Evolutionary conservation across 176 grass and related monocot genomes (phyloP).

Genomic region (Aegilops umbellulata): DNA sequence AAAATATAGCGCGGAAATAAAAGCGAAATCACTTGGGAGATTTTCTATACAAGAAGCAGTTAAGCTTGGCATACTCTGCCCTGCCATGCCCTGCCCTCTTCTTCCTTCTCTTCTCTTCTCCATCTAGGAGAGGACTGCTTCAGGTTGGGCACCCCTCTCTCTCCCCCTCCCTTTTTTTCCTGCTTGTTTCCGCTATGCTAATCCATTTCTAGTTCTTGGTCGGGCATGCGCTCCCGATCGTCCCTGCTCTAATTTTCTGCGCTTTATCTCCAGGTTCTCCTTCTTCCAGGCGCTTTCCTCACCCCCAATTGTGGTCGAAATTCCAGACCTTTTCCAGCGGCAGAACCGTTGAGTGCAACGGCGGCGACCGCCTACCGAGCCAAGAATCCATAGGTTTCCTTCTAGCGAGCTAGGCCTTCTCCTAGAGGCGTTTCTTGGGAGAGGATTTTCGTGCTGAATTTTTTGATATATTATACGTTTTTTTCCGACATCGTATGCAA

Average conservation of each 20-base stretch:
- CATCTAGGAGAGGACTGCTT: not conserved
- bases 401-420: slow-evolving; percentile 23
- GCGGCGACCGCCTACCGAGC: not conserved
- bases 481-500: no score
- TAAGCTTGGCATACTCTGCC: not conserved
- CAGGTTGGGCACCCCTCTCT: slow-evolving; percentile 10
- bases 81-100: not conserved
- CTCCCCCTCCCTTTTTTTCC: not conserved
- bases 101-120: not conserved
- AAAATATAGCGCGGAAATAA: not conserved
- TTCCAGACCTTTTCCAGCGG: not conserved
- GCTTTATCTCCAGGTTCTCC: not conserved
- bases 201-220: slow-evolving; percentile 2
- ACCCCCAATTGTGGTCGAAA: not conserved
- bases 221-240: not conserved
- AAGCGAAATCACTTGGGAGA: not conserved
- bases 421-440: slow-evolving; percentile 5
- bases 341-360: not conserved
- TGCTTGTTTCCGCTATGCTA: not conserved
- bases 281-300: slow-evolving; percentile 23
- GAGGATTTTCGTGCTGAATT: no score
- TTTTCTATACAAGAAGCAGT: slow-evolving; percentile 10
- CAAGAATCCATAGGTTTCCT: slow-evolving; percentile 21
- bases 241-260: not conserved
- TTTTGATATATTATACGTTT: no score